phyloP scores from a whole-genome alignment of 176 grass and related monocot species.

The Aegilops sharonensis region DNA sequence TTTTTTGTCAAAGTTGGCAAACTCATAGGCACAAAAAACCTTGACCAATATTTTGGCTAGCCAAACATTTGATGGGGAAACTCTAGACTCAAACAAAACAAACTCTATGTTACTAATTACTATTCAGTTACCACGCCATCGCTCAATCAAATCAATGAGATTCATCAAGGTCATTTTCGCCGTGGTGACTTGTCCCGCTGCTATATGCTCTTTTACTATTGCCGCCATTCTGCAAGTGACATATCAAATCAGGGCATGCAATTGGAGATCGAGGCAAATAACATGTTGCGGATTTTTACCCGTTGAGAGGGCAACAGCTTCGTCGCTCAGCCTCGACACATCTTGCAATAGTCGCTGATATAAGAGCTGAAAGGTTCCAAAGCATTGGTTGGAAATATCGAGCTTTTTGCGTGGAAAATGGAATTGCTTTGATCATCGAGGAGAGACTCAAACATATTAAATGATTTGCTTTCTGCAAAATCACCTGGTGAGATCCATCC shows the following conservation, averaged over 20 bases:
- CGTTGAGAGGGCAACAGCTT: conserved; percentile 48
- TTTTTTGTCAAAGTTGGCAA: too few species aligned
- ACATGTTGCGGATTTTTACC: conserved; percentile 19
- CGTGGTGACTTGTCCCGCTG: background rate
- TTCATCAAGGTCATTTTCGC: background rate
- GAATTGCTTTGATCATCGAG: background rate
- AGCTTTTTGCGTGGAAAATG: background rate
- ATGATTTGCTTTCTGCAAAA: conserved; percentile 32
- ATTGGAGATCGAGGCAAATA: background rate
- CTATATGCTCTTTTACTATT: conserved; percentile 31
- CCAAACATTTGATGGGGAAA: too few species aligned
- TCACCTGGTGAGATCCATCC: conserved; percentile 77
- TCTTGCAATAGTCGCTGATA: conserved; percentile 55
- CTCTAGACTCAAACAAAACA: too few species aligned
- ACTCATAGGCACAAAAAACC: too few species aligned
- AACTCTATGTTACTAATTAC: background rate
- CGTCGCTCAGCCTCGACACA: conserved; percentile 67
- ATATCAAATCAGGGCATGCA: background rate
- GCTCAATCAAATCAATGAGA: background rate
- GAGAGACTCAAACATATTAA: background rate
- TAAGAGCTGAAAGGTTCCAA: conserved; percentile 40
- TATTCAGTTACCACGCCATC: conserved; percentile 1
- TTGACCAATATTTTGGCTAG: too few species aligned
- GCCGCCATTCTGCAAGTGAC: conserved; percentile 34
- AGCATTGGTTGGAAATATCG: background rate